Evolutionary conservation across 495 filamentous ascomycete species (phyloP), one percentile per base, ranked within the genome.

Genomic region (Trichocladium antarcticum): DNA sequence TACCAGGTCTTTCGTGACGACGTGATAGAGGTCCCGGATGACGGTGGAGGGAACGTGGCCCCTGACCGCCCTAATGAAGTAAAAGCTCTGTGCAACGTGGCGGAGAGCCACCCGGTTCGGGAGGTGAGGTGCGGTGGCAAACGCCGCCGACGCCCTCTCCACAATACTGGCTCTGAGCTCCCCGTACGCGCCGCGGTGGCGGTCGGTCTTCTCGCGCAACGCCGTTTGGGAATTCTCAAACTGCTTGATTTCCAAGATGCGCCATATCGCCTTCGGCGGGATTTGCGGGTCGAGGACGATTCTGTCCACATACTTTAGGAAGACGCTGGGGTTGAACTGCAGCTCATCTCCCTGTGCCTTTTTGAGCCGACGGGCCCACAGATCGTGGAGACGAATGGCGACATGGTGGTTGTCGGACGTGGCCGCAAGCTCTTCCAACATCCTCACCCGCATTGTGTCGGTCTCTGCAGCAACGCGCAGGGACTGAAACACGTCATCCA

Each of bases 1-100:
- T 14, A 49, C 43, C 48, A 76, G 55, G 47, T 70, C 65, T 47
- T 61, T 63, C 3, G 65, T 67, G 5, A 73, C 50, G 1, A 63
- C 53, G 24, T 64, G 55, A 19, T 66, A 60, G 7, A 78, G 45
- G 15, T 65, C 61, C 41, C 54, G 54, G 19, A 70, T 45, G 42
- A 67, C 27, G 1, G 35, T 29, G 8, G 57, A 45, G 6, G 65
- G 47, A 20, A 66, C 49, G 3, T 53, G 49, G 41, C 48, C 47
- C 11, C 42, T 27, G 42, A 45, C 38, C 12, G 28, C 31, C 32
- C 44, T 47, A 15, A 75, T 49, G 51, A 67, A 60, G 19, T 45
- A 42, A 17, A 70, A 55, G 45, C 66, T 70, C 9, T 57, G 58
- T 31, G 53, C 51, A 17, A 75, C 64, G 34, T 71, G 59, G 14